Percentiles rank a stretch among this genome's conserved stretches.
phyloP scores from a whole-genome alignment of 1,284 basidiomycete species.

The Rhodotorula sp. region DNA sequence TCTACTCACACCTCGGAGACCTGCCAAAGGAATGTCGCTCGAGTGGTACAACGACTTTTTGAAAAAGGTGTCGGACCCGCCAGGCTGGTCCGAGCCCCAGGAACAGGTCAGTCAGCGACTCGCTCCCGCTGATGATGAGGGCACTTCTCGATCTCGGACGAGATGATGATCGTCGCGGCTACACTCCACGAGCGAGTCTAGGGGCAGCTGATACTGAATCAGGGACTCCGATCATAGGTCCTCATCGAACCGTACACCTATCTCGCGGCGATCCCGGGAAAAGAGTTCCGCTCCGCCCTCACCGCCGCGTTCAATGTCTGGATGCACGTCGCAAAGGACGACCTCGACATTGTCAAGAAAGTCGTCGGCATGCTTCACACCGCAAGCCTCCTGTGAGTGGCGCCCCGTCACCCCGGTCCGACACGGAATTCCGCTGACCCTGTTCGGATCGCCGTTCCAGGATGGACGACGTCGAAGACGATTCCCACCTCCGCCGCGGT shows the following conservation, averaged over 20 bases:
- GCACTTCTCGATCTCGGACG: no score
- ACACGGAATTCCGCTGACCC: neutral
- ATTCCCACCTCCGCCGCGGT: constrained; percentile 83
- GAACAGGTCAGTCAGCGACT: constrained; percentile 47
- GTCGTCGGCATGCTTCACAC: constrained; percentile 94
- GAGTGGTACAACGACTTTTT: constrained; percentile 47
- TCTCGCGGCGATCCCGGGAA: constrained; percentile 80
- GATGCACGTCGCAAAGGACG: constrained; percentile 74
- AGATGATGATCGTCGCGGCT: neutral
- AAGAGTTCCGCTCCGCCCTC: constrained; percentile 85
- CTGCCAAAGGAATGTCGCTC: neutral
- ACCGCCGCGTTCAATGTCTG: constrained; percentile 94
- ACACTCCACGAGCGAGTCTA: neutral
- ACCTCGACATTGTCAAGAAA: constrained; percentile 69
- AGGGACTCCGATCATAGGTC: constrained; percentile 14
- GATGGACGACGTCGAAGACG: constrained; percentile 97
- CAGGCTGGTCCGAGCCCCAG: constrained; percentile 50
- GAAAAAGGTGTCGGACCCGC: constrained; percentile 42
- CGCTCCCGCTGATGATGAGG: neutral
- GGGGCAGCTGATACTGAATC: neutral
- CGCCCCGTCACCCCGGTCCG: neutral
- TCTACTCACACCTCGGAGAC: neutral
- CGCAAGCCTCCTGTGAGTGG: constrained; percentile 75
- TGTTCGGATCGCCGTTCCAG: constrained; percentile 51
- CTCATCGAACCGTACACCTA: constrained; percentile 79